Evolutionary conservation across 2,329 filamentous ascomycete genomes (phyloP), one percentile per base, ranked within the genome.

Genomic region (Ceratocystis cacaofunesta): DNA sequence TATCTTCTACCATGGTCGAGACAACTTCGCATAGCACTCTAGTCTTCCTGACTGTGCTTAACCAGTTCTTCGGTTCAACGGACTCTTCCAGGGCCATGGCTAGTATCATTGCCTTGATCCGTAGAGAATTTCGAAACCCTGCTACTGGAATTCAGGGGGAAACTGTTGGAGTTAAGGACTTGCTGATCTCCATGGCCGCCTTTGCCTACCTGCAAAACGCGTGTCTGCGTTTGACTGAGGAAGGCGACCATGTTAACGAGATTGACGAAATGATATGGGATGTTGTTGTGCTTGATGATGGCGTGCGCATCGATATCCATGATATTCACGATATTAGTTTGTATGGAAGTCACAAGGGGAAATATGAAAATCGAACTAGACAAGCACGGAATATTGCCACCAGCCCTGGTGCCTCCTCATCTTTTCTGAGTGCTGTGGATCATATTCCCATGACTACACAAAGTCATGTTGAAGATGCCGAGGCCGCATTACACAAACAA

Each of bases 11-110:
- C 1, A 79, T 82, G 3, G 73, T 85, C 17, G 79, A 79, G 19
- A 77, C 79, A 15, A 78, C 78, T 4, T 83, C 82, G 6, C 79
- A 84, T 62, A 72, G 82, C 5, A 83, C 83, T 0, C 82, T 85
- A 67, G 74, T 85, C 41, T 73, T 85, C 0, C 75, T 87, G 7
- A 79, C 79, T 2, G 80, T 81, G 0, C 74, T 88, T 25, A 85
- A 88, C 70, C 81, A 84, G 68, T 80, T 87, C 48, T 81, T 87
- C 32, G 85, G 85, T 15, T 85, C 83, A 1, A 87, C 85, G n/a
- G 85, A 88, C 71, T 86, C 84, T 1, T 87, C 85, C 1, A 76
- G 84, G 50, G 85, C 85, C 10, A 85, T 87, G 67, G 83, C 84
- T 1, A 85, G 83, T 71, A 87, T 88, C 70, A 79, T 87, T 69